A percentile compares a stretch with the other conserved stretches of the same genome.
Evolutionary conservation across 352 stramenopile species (phyloP).

Genomic region (Phytophthora fragariae): DNA sequence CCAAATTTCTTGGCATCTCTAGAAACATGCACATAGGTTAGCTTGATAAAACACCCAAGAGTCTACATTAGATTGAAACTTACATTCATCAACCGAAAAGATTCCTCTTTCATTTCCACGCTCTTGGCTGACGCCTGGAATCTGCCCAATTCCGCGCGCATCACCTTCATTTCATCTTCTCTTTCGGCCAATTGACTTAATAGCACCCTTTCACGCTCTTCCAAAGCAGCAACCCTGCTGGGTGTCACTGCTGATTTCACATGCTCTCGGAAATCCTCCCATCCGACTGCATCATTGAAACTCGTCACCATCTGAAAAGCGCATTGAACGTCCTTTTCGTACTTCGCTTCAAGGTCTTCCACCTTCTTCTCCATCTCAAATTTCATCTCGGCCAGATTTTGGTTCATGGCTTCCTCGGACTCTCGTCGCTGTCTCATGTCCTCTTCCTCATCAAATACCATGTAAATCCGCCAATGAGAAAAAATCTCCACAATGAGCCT

Average conservation of each 20-base stretch:
- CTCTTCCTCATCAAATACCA: slow-evolving; percentile 44
- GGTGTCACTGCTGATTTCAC: slow-evolving; percentile 28
- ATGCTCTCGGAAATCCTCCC: slow-evolving; percentile 19
- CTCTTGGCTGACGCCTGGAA: slow-evolving; percentile 50
- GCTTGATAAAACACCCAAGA: background rate
- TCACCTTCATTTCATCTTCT: slow-evolving; percentile 35
- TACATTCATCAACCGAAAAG: slow-evolving; percentile 67
- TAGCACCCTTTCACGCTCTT: slow-evolving; percentile 34
- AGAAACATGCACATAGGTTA: background rate
- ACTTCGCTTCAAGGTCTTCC: slow-evolving; percentile 34
- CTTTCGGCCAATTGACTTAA: slow-evolving; percentile 38
- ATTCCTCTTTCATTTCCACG: slow-evolving; percentile 67
- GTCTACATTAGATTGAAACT: slow-evolving; percentile 13
- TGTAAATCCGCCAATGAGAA: slow-evolving; percentile 53
- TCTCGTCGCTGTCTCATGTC: slow-evolving; percentile 25
- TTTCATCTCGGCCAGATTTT: slow-evolving; percentile 26
- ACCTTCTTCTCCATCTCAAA: slow-evolving; percentile 39
- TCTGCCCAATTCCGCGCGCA: slow-evolving; percentile 36
- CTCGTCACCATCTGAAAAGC: slow-evolving; percentile 48
- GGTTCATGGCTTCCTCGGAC: slow-evolving; percentile 8
- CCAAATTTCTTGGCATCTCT: slow-evolving; percentile 80
- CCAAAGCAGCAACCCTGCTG: slow-evolving; percentile 28
- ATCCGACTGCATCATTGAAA: slow-evolving; percentile 30
- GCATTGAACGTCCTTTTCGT: slow-evolving; percentile 46
- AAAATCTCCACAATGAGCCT: slow-evolving; percentile 63